Evolutionary conservation across 2,329 filamentous ascomycete species (phyloP).

Genomic region (Aspergillus pseudoviridinutans): DNA sequence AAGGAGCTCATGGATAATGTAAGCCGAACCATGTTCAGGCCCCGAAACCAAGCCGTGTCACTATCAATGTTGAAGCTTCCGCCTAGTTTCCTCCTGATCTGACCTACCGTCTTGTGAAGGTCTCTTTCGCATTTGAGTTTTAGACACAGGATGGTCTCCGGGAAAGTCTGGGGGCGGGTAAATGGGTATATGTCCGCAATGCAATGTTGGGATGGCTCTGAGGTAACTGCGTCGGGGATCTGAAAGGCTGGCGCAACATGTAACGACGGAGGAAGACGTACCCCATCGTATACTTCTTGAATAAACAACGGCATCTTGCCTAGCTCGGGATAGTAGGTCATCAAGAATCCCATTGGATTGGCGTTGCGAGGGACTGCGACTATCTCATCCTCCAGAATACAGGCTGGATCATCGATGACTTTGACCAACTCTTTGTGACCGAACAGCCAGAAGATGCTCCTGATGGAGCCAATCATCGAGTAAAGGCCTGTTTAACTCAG

Average conservation of each 20-base stretch:
- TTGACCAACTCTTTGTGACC: neutral
- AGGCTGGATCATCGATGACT: neutral
- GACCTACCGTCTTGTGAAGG: too few species aligned
- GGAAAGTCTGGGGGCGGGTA: too few species aligned
- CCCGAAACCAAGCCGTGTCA: neutral
- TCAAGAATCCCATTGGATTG: neutral
- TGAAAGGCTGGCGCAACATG: neutral
- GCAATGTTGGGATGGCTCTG: too few species aligned
- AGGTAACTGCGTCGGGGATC: too few species aligned
- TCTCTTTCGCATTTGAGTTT: too few species aligned
- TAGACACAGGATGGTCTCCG: too few species aligned
- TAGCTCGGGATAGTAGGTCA: neutral
- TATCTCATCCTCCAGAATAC: neutral
- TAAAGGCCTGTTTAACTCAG: neutral
- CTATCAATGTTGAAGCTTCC: too few species aligned
- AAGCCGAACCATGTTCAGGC: neutral
- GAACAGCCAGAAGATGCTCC: neutral
- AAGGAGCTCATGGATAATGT: neutral
- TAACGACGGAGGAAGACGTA: neutral
- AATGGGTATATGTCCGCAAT: too few species aligned
- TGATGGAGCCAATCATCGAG: neutral
- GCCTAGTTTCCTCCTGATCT: too few species aligned
- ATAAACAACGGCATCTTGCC: too few species aligned
- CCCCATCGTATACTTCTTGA: too few species aligned
- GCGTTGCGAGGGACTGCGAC: neutral